Evolutionary conservation across 345 rosid genomes (phyloP), one percentile per base, ranked within the genome.

Genomic region (Eucalyptus albens): DNA sequence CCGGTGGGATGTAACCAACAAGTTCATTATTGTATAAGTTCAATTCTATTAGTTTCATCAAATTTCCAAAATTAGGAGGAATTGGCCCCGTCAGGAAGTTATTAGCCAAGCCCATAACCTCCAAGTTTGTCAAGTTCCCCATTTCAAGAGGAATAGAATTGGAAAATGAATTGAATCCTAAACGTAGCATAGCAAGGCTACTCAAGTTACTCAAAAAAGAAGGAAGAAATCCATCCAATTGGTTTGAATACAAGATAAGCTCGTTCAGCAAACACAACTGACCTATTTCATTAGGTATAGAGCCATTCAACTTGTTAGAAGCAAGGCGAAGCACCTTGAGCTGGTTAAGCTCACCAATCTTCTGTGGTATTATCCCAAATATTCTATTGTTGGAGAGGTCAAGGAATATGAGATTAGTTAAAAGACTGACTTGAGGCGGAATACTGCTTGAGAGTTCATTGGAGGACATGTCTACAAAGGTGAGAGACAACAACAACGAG

Each of bases 201-300:
- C 47, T 86, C 50, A 93, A 56, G 60, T 92, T 90, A 31, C 90
- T 91, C 10, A 92, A 31, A 56, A 89, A 50, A 17, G 89, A 37
- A 40, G 93, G 93, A 42, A 94, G 88, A 7, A 87, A 24, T 26
- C 93, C 94, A 15, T 27, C 51, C n/a, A 94, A 89, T 6, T n/a
- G 9, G 87, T 92, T 94, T n/a, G 87, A 50, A 33, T 65, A 56
- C 50, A 90, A 9, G 88, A 55, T 29, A 42, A 91, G 90, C 88
- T 89, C 88, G 11, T 86, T 50, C 55, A 92, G 53, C 62, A 42
- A 67, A 77, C 22, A 15, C 49, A 94, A 69, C 11, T 89, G 69
- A 83, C 93, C 93, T 9, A 92, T 21, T 33, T 92, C 62, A 53
- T 62, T 50, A n/a, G 92, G 93, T 12, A 92, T 89, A 26, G 91